Evolutionary conservation across 2,329 filamentous ascomycete species (phyloP).

Genomic region (Apiospora phragmitis): DNA sequence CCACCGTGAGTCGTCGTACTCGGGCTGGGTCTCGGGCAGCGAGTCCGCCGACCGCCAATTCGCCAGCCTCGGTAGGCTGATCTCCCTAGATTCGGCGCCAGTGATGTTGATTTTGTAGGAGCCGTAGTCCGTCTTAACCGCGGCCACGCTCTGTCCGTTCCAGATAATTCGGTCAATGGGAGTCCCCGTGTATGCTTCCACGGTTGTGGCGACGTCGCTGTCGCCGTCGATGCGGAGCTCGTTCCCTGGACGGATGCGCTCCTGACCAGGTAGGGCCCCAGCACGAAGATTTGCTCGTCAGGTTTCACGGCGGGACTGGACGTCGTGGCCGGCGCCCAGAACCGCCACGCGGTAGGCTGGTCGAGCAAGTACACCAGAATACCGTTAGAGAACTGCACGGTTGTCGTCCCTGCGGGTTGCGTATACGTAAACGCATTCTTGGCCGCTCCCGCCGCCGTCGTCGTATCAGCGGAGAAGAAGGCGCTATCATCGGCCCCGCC

Average conservation of each 20-base stretch:
- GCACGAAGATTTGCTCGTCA: slow-evolving; percentile 53
- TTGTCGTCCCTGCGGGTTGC: slow-evolving; percentile 45
- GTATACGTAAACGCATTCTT: slow-evolving; percentile 43
- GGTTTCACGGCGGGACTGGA: slow-evolving; percentile 43
- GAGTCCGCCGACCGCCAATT: slow-evolving; percentile 51
- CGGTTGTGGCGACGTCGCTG: slow-evolving; percentile 59
- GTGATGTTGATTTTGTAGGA: slow-evolving; percentile 55
- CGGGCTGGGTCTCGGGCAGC: slow-evolving; percentile 45
- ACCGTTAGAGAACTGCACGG: slow-evolving; percentile 49
- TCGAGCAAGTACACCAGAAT: slow-evolving; percentile 54
- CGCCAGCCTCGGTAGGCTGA: slow-evolving; percentile 45
- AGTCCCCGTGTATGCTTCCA: slow-evolving; percentile 29
- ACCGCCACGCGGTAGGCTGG: slow-evolving; percentile 52
- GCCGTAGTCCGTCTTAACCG: slow-evolving; percentile 40
- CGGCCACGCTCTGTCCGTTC: slow-evolving; percentile 51
- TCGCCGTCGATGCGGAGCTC: slow-evolving; percentile 61
- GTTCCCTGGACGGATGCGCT: slow-evolving; percentile 49
- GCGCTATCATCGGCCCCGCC: too few relatives aligned
- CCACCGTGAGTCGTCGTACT: slow-evolving; percentile 55
- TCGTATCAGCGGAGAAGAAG: slow-evolving; percentile 2
- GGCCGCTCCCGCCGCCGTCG: slow-evolving; percentile 31
- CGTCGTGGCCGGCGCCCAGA: slow-evolving; percentile 52
- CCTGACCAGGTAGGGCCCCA: slow-evolving; percentile 58
- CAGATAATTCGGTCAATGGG: slow-evolving; percentile 40
- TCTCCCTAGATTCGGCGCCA: slow-evolving; percentile 43